phyloP scores from a whole-genome alignment of 306 rosid species.

The Benincasa hispida region DNA sequence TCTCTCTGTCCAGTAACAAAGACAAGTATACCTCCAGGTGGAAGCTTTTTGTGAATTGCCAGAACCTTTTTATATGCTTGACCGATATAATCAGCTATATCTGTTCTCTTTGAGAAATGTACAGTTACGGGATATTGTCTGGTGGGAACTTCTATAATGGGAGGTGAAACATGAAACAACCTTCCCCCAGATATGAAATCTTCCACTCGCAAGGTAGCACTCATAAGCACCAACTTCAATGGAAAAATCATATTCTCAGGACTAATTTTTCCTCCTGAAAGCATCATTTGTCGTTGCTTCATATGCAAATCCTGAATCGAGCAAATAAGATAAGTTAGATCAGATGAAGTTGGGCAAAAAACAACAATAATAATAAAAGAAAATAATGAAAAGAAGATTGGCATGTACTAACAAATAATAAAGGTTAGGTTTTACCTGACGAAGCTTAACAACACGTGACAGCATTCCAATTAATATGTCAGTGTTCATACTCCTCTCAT shows the following conservation, averaged over 20 bases:
- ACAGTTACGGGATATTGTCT: conserved; percentile 72
- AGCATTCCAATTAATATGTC: conserved; percentile 90
- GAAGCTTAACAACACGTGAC: conserved; percentile 54
- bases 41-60: conserved; percentile 86
- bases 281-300: conserved; percentile 30
- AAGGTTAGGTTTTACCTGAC: conserved; percentile 40
- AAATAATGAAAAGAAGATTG: background rate
- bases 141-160: conserved; percentile 66
- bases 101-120: conserved; percentile 76
- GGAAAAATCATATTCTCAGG: conserved; percentile 50
- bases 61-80: conserved; percentile 78
- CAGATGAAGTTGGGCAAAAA: conserved; percentile 9
- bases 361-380: background rate
- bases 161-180: conserved; percentile 53
- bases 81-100: conserved; percentile 52
- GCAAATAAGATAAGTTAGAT: background rate
- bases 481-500: conserved; percentile 95
- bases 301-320: conserved; percentile 32
- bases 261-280: conserved; percentile 39
- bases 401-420: background rate
- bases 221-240: conserved; percentile 84
- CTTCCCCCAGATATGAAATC: conserved; percentile 57
- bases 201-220: conserved; percentile 85
- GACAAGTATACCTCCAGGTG: conserved; percentile 80
- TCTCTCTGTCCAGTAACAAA: conserved; percentile 84